Conservation (phyloP, 2,329 filamentous ascomycete genomes). For the Cercospora janseana region DNA sequence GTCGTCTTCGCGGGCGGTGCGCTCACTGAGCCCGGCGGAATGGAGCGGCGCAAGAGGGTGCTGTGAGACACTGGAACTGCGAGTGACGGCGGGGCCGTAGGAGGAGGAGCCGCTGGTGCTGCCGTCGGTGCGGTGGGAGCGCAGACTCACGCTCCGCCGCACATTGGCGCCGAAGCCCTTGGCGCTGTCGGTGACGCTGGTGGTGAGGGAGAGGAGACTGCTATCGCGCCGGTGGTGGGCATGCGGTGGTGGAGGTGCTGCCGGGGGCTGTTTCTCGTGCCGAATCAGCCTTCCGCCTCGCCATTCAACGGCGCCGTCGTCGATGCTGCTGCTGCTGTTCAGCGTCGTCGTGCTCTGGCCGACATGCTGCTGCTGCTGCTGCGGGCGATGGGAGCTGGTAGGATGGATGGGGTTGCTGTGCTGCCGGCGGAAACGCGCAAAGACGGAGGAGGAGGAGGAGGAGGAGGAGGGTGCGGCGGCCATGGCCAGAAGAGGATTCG, state of each 20-base stretch:
- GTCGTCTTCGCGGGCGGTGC: constrained; percentile 11
- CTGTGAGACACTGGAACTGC: constrained; percentile 5
- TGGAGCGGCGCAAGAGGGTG: constrained; percentile 18
- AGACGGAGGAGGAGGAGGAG: constrained; percentile 3
- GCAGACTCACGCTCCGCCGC: constrained; percentile 42
- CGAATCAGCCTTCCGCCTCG: constrained; percentile 10
- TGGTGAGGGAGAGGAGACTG: constrained; percentile 31
- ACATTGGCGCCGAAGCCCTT: constrained; percentile 41
- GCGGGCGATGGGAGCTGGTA: no score
- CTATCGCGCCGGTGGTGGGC: constrained; percentile 31
- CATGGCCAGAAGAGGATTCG: not conserved
- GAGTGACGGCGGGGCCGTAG: constrained; percentile 8
- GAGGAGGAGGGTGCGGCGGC: not conserved
- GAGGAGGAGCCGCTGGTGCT: constrained; percentile 31
- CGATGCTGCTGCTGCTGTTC: not conserved
- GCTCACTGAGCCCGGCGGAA: constrained; percentile 19
- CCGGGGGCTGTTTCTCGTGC: constrained; percentile 3
- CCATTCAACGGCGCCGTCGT: constrained; percentile 5
- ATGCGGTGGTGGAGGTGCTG: constrained; percentile 1
- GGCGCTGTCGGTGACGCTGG: constrained; percentile 39
- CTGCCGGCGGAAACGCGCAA: constrained; percentile 11
- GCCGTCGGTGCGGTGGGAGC: constrained; percentile 36
- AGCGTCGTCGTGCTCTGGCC: constrained; percentile 1
- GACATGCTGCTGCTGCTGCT: constrained; percentile 3
- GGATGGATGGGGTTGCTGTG: no score